Conservation (phyloP, 1,139 yeast species). For the Ogataea hybrid region DNA sequence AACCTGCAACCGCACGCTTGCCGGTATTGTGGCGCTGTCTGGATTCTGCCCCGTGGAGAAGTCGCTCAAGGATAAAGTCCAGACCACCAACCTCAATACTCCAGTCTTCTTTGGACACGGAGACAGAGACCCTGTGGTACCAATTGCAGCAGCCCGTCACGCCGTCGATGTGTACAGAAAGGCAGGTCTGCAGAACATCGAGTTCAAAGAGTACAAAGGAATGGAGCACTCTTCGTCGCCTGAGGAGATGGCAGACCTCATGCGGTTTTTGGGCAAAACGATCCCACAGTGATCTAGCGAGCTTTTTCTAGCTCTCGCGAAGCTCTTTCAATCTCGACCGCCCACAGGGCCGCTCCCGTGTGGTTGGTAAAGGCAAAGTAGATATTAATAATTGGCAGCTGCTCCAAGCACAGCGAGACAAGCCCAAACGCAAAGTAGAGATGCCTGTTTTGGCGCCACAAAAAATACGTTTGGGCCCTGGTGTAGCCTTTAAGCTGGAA, state of each 20-base stretch:
- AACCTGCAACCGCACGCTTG: conserved; percentile 57
- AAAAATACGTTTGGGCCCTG: conserved; percentile 35
- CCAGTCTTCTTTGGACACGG: conserved; percentile 94
- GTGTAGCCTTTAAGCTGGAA: conserved; percentile 57
- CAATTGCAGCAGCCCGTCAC: conserved; percentile 44
- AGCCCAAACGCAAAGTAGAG: conserved; percentile 48
- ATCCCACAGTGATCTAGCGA: conserved; percentile 9
- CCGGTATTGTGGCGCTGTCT: conserved; percentile 78
- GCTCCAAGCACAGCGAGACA: conserved; percentile 54
- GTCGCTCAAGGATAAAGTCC: conserved; percentile 35
- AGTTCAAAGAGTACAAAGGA: conserved; percentile 60
- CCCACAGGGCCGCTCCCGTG: conserved; percentile 78
- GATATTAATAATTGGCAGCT: conserved; percentile 58
- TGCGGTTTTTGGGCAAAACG: conserved; percentile 42
- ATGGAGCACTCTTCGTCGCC: conserved; percentile 68
- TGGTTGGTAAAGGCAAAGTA: conserved; percentile 66
- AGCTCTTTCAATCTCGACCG: conserved; percentile 32
- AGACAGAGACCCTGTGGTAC: conserved; percentile 65
- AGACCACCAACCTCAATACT: conserved; percentile 51
- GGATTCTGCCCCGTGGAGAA: conserved; percentile 68
- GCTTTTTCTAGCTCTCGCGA: conserved; percentile 2
- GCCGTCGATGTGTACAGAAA: conserved; percentile 47
- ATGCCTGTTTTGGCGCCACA: conserved; percentile 24
- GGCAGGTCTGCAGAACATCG: conserved; percentile 51
- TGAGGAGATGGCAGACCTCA: conserved; percentile 61